These are phyloP conservation scores for Claviceps sp. DNA, from an alignment of 2,329 filamentous ascomycete species.

Conservation along the genomic window DNA sequence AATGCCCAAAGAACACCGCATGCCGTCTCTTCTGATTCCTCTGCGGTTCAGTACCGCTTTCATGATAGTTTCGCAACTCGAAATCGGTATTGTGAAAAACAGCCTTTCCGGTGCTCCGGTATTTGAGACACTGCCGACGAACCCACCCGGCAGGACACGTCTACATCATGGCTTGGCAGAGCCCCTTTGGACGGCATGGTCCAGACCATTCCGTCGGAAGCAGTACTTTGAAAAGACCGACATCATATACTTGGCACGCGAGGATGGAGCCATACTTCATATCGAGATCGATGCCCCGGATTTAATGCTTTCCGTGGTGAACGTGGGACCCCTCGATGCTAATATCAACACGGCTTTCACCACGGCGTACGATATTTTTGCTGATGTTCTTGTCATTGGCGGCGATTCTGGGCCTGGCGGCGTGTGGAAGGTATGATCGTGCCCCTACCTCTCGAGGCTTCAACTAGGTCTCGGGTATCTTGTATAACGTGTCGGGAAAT, in stretches of 20 bases:
- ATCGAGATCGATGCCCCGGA: conserved; percentile 51
- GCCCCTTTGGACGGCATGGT: conserved; percentile 75
- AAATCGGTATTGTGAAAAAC: conserved; percentile 42
- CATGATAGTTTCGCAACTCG: conserved; percentile 48
- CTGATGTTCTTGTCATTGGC: conserved; percentile 68
- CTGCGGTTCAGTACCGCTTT: conserved; percentile 59
- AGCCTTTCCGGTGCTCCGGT: conserved; percentile 36
- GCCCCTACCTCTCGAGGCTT: neutral
- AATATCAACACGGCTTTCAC: conserved; percentile 76
- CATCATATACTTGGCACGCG: conserved; percentile 71
- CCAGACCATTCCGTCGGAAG: conserved; percentile 56
- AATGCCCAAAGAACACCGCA: conserved; percentile 36
- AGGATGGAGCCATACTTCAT: conserved; percentile 71
- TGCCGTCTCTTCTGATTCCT: conserved; percentile 60
- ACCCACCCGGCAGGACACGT: conserved; percentile 25
- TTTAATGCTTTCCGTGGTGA: conserved; percentile 39
- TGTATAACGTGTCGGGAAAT: conserved; percentile 4
- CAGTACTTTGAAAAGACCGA: conserved; percentile 53
- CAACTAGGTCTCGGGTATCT: neutral
- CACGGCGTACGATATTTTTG: conserved; percentile 51
- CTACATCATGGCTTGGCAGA: conserved; percentile 31
- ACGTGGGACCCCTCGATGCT: conserved; percentile 51
- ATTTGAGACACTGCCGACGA: conserved; percentile 31
- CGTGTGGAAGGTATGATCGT: conserved; percentile 48
- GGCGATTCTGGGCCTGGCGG: conserved; percentile 68